Conservation (phyloP, 2,329 filamentous ascomycete species). For the Epicoccum nigrum region DNA sequence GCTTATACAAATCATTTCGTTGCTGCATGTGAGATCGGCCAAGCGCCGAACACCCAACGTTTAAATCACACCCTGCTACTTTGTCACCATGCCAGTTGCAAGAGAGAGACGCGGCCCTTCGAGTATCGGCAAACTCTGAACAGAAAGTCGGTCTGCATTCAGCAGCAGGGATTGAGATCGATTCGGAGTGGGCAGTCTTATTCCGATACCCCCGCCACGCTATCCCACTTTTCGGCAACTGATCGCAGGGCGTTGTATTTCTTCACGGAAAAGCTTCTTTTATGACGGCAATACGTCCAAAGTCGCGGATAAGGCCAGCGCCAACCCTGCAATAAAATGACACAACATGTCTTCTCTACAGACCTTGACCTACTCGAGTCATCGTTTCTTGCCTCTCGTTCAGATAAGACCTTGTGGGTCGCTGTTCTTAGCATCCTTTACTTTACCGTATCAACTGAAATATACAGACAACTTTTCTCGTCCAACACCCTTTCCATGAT, state of each 20-base stretch:
- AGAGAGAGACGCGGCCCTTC: not conserved
- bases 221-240: slow-evolving; percentile 35
- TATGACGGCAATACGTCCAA: slow-evolving; percentile 26
- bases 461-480: not conserved
- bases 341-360: slow-evolving; percentile 21
- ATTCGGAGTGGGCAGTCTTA: slow-evolving; percentile 5
- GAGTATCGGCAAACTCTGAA: not conserved
- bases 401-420: slow-evolving; percentile 5
- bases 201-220: slow-evolving; percentile 23
- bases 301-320: slow-evolving; percentile 23
- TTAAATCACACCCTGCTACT: slow-evolving; percentile 3
- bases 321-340: slow-evolving; percentile 20
- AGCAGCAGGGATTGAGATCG: slow-evolving; percentile 6
- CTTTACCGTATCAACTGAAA: not conserved
- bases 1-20: not conserved
- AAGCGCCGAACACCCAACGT: slow-evolving; percentile 7
- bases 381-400: slow-evolving; percentile 2
- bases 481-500: slow-evolving; percentile 30
- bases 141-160: not conserved
- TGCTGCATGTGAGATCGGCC: slow-evolving; percentile 20
- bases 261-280: slow-evolving; percentile 41
- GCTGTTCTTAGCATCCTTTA: not conserved
- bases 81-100: not conserved
- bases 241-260: slow-evolving; percentile 24
- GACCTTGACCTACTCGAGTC: slow-evolving; percentile 15